These are phyloP conservation scores for Eragrostis nindensis DNA, from an alignment of 176 grass and related monocot genomes.

Conservation along the genomic window DNA sequence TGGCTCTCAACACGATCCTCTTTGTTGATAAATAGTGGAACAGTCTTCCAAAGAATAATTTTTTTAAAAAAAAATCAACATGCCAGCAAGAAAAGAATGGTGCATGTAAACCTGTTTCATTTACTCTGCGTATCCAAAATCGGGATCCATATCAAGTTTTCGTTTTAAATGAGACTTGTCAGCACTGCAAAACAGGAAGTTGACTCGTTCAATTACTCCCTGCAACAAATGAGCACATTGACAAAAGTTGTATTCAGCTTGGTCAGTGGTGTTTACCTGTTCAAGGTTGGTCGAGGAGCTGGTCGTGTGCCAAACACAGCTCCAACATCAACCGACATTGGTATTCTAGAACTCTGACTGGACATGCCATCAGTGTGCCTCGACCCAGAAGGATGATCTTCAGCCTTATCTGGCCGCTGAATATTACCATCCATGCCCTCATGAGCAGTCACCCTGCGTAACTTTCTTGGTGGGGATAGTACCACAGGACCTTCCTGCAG, in stretches of 20 bases:
- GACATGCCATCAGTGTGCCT: conserved; percentile 58
- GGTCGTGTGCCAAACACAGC: conserved; percentile 84
- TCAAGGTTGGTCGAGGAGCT: conserved; percentile 74
- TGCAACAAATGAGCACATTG: background rate
- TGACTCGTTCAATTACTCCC: conserved; percentile 40
- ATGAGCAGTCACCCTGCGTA: conserved; percentile 75
- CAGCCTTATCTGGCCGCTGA: conserved; percentile 49
- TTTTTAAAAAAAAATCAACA: conserved; percentile 31
- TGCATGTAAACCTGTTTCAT: conserved; percentile 33
- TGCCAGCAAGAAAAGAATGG: conserved; percentile 31
- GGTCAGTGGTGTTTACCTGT: conserved; percentile 62
- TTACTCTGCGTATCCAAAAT: conserved; percentile 74
- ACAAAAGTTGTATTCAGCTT: conserved; percentile 11
- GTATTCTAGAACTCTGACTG: conserved; percentile 72
- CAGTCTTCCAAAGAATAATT: conserved; percentile 44
- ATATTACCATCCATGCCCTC: conserved; percentile 63
- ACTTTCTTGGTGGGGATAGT: conserved; percentile 82
- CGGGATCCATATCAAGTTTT: conserved; percentile 93
- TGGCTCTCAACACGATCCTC: conserved; percentile 31
- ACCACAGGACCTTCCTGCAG: conserved; percentile 73
- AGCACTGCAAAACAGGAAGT: conserved; percentile 65
- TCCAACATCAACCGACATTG: conserved; percentile 95
- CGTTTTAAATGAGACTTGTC: conserved; percentile 89
- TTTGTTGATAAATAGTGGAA: conserved; percentile 37
- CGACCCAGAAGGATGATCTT: conserved; percentile 58